Conservation (phyloP, 1,284 basidiomycete species). For the Cutaneotrichosporon sp. region DNA sequence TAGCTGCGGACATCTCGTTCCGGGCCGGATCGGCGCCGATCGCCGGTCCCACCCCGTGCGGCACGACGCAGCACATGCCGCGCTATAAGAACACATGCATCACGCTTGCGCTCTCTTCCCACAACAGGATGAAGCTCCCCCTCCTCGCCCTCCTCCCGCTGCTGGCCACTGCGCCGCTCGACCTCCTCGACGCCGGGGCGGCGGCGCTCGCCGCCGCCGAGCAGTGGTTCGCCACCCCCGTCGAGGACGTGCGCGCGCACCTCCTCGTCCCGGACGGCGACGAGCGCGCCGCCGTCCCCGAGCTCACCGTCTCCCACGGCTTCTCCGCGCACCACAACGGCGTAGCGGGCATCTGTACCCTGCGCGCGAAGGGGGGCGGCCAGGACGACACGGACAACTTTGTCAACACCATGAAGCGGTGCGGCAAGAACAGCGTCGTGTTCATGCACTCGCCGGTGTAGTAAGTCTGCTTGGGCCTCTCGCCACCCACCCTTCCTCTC, state of each 20-base stretch:
- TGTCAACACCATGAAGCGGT: constrained; percentile 59
- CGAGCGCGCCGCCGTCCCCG: background rate
- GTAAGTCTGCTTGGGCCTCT: too few relatives aligned
- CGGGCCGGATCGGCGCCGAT: constrained; percentile 1
- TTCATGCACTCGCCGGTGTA: constrained; percentile 35
- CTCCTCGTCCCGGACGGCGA: background rate
- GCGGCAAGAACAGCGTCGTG: constrained; percentile 61
- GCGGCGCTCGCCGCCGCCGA: background rate
- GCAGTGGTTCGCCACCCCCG: background rate
- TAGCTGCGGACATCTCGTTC: too few relatives aligned
- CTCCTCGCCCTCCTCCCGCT: constrained; percentile 6
- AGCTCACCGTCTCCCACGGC: constrained; percentile 5
- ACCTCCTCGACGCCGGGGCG: background rate
- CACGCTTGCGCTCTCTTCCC: background rate
- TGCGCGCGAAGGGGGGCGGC: constrained; percentile 55
- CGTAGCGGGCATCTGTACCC: constrained; percentile 39
- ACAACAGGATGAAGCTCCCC: background rate
- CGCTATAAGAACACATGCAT: background rate
- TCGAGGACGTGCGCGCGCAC: background rate
- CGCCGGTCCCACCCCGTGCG: background rate
- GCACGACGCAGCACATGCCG: background rate
- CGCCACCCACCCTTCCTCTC: background rate
- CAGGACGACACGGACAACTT: constrained; percentile 57
- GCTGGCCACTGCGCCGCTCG: background rate
- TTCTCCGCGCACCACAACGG: background rate